phyloP scores from a whole-genome alignment of 306 rosid genomes.

The Mimosa pudica region DNA sequence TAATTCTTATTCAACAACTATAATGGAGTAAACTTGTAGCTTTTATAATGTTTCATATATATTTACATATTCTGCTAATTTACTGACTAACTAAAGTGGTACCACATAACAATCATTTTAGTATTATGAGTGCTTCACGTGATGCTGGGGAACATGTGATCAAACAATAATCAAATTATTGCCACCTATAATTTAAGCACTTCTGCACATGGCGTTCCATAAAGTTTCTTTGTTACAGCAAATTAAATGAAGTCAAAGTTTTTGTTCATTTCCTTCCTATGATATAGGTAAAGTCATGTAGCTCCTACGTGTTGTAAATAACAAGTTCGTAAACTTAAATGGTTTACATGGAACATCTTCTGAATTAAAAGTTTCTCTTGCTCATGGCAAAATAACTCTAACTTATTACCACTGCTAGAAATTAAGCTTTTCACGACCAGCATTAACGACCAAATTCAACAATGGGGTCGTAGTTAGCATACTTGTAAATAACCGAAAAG shows the following conservation, averaged over 20 bases:
- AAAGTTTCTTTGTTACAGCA: conserved; percentile 3
- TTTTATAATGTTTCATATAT: too few relatives aligned
- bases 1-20: too few relatives aligned
- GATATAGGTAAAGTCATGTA: not conserved
- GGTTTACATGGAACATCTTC: not conserved
- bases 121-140: not conserved
- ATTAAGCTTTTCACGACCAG: too few relatives aligned
- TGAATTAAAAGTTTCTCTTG: not conserved
- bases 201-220: not conserved
- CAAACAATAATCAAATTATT: not conserved
- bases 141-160: not conserved
- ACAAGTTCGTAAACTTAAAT: not conserved
- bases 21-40: too few relatives aligned
- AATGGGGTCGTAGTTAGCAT: too few relatives aligned
- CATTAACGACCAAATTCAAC: too few relatives aligned
- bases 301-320: not conserved
- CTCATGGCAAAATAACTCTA: not conserved
- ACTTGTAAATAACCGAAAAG: too few relatives aligned
- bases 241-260: not conserved
- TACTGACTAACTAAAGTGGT: too few relatives aligned
- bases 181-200: not conserved
- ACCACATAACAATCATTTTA: not conserved
- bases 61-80: too few relatives aligned
- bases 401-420: too few relatives aligned
- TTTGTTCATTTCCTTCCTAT: not conserved